Evolutionary conservation across 805 yeast genomes (phyloP).

Genomic region (Ogataea chonburiensis): DNA sequence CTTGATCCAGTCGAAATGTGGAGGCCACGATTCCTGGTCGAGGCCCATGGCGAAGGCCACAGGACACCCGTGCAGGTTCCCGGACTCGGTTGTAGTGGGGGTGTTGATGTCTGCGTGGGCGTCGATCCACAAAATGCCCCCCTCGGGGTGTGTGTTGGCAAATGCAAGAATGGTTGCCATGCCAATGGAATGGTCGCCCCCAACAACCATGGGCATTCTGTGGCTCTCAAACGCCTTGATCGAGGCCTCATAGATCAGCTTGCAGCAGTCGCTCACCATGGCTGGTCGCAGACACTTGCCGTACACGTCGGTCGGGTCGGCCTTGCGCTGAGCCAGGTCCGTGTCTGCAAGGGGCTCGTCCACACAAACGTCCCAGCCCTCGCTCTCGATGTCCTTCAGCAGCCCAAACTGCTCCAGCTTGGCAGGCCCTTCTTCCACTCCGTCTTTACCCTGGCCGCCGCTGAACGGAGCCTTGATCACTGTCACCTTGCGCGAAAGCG

Average conservation of each 20-base stretch:
- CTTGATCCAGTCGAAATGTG: conserved; percentile 67
- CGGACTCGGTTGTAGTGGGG: conserved; percentile 76
- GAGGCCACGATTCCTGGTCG: conserved; percentile 64
- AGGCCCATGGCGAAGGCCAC: conserved; percentile 87
- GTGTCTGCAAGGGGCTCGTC: conserved; percentile 53
- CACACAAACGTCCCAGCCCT: conserved; percentile 70
- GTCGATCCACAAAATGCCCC: conserved; percentile 92
- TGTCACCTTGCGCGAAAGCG: conserved; percentile 55
- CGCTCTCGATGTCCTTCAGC: conserved; percentile 52
- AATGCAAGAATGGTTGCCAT: conserved; percentile 91
- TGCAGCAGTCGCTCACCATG: conserved; percentile 72
- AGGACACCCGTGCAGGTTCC: conserved; percentile 96
- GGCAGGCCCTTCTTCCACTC: conserved; percentile 94
- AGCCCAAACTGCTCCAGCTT: conserved; percentile 74
- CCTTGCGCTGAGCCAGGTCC: conserved; percentile 43
- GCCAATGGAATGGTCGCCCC: conserved; percentile 97
- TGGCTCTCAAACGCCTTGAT: conserved; percentile 45
- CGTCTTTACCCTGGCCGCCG: conserved; percentile 93
- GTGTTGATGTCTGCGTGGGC: conserved; percentile 98
- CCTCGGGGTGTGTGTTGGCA: conserved; percentile 74
- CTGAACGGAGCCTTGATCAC: conserved; percentile 88
- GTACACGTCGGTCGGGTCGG: conserved; percentile 48
- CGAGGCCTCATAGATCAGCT: conserved; percentile 62
- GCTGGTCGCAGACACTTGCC: conserved; percentile 67
- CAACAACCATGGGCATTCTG: conserved; percentile 76